phyloP scores from a whole-genome alignment of 805 yeast genomes.

The Brettanomyces bruxellensis region DNA sequence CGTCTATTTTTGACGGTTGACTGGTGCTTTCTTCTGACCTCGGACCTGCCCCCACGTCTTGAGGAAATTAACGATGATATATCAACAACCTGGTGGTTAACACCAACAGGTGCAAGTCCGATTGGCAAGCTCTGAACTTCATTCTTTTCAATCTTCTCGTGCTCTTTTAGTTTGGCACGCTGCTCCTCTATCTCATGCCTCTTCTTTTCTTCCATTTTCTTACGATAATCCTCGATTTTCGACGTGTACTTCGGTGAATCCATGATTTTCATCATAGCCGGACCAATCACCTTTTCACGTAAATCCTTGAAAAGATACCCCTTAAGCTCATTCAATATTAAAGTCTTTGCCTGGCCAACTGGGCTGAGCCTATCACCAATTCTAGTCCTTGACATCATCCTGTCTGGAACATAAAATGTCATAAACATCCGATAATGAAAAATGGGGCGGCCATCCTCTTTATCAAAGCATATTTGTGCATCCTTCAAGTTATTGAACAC shows the following conservation, averaged over 20 bases:
- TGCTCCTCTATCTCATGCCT: constrained; percentile 11
- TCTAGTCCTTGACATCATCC: constrained; percentile 19
- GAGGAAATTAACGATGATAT: constrained; percentile 15
- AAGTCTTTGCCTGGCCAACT: constrained; percentile 48
- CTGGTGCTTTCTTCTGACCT: neutral
- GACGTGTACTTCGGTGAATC: constrained; percentile 34
- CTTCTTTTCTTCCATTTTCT: constrained; percentile 31
- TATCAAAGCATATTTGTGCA: constrained; percentile 49
- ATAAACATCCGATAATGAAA: constrained; percentile 41
- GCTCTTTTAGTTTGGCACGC: constrained; percentile 4
- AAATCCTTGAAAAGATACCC: constrained; percentile 60
- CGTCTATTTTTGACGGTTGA: constrained; percentile 5
- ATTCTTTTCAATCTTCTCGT: constrained; percentile 6
- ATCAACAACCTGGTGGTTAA: constrained; percentile 15
- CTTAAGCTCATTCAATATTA: constrained; percentile 56
- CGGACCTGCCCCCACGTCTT: constrained; percentile 35
- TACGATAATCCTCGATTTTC: constrained; percentile 12
- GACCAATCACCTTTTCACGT: constrained; percentile 63
- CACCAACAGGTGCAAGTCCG: constrained; percentile 12
- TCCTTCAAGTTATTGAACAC: constrained; percentile 55
- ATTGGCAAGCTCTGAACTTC: constrained; percentile 3
- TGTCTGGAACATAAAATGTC: constrained; percentile 49
- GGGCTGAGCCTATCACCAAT: constrained; percentile 25
- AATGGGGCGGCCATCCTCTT: constrained; percentile 50
- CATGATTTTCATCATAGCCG: constrained; percentile 52